Percentiles rank a stretch among this genome's conserved stretches.
Evolutionary conservation across 345 rosid species (phyloP).

Genomic region (Erodium maritimum): DNA sequence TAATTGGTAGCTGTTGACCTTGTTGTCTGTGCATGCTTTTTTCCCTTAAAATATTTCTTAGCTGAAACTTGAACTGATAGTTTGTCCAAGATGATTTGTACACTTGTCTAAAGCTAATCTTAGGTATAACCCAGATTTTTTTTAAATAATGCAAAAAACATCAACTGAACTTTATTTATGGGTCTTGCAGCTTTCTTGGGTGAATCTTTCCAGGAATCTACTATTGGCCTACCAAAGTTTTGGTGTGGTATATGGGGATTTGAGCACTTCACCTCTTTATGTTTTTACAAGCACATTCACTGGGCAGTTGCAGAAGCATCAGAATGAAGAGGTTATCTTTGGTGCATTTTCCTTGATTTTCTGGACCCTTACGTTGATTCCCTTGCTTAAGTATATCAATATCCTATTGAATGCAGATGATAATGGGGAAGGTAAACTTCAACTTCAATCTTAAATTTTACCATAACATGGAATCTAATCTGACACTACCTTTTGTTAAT

Average conservation of each 20-base stretch:
- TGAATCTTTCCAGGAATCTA: constrained; percentile 45
- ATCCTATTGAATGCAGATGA: constrained; percentile 68
- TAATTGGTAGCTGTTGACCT: neutral
- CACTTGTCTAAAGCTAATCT: no score
- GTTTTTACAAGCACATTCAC: constrained; percentile 48
- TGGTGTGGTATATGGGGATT: constrained; percentile 79
- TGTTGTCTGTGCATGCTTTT: neutral
- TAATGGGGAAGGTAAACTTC: constrained; percentile 63
- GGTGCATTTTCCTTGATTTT: constrained; percentile 85
- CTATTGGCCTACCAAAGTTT: constrained; percentile 83
- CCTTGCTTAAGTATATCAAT: constrained; percentile 60
- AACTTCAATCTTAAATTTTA: neutral
- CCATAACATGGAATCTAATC: neutral
- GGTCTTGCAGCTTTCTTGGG: constrained; percentile 61
- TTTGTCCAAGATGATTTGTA: no score
- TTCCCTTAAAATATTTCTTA: neutral
- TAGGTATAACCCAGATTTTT: no score
- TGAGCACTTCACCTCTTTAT: constrained; percentile 86
- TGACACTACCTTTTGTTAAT: neutral
- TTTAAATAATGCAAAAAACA: no score
- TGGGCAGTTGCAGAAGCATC: constrained; percentile 42
- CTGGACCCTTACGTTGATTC: constrained; percentile 76
- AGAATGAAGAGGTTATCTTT: constrained; percentile 49
- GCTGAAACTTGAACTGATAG: neutral
- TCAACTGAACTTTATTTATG: constrained; percentile 8